A percentile compares a stretch with the other conserved stretches of the same genome.
Conservation (phyloP, 2,329 filamentous ascomycete species). For the Trichoderma atrobrunneum region DNA sequence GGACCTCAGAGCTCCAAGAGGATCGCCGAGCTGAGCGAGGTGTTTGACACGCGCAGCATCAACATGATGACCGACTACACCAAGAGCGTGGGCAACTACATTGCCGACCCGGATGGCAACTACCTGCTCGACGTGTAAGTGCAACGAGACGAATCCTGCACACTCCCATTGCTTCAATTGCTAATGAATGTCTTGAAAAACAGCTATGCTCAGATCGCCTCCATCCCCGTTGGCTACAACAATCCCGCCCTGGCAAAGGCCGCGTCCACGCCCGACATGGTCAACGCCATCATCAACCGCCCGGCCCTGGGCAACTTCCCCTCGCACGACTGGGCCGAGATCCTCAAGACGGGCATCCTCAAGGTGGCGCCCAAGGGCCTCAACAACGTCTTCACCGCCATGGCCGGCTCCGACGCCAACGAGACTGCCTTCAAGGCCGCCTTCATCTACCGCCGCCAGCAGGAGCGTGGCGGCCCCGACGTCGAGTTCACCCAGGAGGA, state of each 20-base stretch:
- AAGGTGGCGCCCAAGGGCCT: slow-evolving; percentile 79
- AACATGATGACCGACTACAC: slow-evolving; percentile 80
- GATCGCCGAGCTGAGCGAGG: slow-evolving; percentile 67
- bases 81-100: slow-evolving; percentile 77
- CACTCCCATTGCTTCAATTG: not conserved
- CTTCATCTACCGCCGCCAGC: slow-evolving; percentile 86
- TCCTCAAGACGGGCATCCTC: slow-evolving; percentile 77
- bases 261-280: slow-evolving; percentile 75
- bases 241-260: slow-evolving; percentile 71
- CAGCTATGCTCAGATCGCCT: slow-evolving; percentile 87
- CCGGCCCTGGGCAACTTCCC: slow-evolving; percentile 91
- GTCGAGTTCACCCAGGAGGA: slow-evolving; percentile 80
- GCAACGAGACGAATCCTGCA: no score
- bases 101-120: slow-evolving; percentile 70
- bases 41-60: slow-evolving; percentile 82
- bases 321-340: slow-evolving; percentile 74
- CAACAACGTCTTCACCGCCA: slow-evolving; percentile 86
- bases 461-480: slow-evolving; percentile 72
- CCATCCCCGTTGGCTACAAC: slow-evolving; percentile 90
- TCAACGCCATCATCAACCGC: slow-evolving; percentile 77
- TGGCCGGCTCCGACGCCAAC: slow-evolving; percentile 88
- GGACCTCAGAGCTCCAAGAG: slow-evolving; percentile 71
- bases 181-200: not conserved
- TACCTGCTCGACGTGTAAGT: slow-evolving; percentile 67
- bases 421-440: slow-evolving; percentile 94